Percentiles rank a stretch among this genome's conserved stretches.
Conservation (phyloP, 108 stramenopile genomes). For the Epithemia pelagica region DNA sequence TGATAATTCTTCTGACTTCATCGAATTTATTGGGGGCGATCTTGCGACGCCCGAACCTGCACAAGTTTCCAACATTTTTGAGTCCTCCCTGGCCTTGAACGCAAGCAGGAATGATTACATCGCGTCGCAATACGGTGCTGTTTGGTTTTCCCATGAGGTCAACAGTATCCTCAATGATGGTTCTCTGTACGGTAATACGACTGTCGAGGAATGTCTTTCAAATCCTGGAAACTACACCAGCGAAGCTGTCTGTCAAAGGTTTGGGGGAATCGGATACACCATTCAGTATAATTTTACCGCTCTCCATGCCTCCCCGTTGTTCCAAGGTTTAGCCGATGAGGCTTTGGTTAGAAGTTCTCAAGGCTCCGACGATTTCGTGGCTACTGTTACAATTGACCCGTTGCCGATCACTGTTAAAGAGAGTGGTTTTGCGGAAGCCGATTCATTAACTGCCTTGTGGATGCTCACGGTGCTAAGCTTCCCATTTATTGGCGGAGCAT, state of each 20-base stretch:
- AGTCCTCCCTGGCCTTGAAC: constrained; percentile 24
- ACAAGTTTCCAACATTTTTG: constrained; percentile 5
- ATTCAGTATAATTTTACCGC: constrained; percentile 64
- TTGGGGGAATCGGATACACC: constrained; percentile 59
- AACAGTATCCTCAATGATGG: constrained; percentile 16
- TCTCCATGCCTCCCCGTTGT: constrained; percentile 45
- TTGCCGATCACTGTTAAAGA: constrained; percentile 59
- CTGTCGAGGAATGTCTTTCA: constrained; percentile 9
- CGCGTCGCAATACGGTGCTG: constrained; percentile 53
- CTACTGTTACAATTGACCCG: constrained; percentile 47
- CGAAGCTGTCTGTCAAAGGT: constrained; percentile 28
- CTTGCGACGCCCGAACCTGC: constrained; percentile 16
- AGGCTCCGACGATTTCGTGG: constrained; percentile 31
- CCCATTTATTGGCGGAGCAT: constrained; percentile 62
- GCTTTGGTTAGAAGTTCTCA: constrained; percentile 43
- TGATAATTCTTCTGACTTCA: constrained; percentile 21
- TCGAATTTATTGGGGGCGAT: constrained; percentile 26
- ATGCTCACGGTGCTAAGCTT: constrained; percentile 87
- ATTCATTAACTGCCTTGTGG: constrained; percentile 63
- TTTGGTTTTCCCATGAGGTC: constrained; percentile 49
- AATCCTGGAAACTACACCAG: constrained; percentile 17
- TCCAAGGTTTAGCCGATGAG: constrained; percentile 66
- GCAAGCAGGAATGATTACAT: constrained; percentile 17
- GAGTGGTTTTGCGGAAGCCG: constrained; percentile 29
- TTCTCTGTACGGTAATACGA: constrained; percentile 21